These are phyloP conservation scores for Acanthamoeba royreba DNA, from an alignment of 208 protist genomes.

Conservation along the genomic window DNA sequence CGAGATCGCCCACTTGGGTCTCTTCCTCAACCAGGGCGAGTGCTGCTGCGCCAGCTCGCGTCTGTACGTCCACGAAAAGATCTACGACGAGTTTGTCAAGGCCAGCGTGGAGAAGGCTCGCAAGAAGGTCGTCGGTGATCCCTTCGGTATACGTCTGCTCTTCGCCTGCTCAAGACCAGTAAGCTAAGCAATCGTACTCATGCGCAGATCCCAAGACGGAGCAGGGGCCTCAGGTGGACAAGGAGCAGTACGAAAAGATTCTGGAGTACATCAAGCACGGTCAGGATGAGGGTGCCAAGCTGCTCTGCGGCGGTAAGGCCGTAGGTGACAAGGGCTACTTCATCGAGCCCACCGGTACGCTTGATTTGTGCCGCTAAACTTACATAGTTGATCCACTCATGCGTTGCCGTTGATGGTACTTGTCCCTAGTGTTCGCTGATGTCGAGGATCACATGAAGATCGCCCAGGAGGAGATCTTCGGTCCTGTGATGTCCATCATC, in stretches of 20 bases:
- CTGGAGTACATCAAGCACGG: not conserved
- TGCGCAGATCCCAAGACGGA: not conserved
- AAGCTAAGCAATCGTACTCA: too few species aligned
- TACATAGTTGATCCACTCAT: too few species aligned
- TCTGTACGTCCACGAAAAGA: not conserved
- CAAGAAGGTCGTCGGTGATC: constrained; percentile 65
- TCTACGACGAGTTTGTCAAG: not conserved
- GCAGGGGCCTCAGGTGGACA: constrained; percentile 5
- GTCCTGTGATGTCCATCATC: constrained; percentile 50
- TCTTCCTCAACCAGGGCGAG: constrained; percentile 87
- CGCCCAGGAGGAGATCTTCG: constrained; percentile 58
- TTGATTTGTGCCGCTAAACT: too few species aligned
- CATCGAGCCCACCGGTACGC: constrained; percentile 51
- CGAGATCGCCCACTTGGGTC: constrained; percentile 53
- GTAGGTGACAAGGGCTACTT: constrained; percentile 35
- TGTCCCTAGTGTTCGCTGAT: constrained; percentile 46
- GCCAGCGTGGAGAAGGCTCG: constrained; percentile 61
- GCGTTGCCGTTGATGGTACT: too few species aligned
- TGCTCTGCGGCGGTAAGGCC: not conserved
- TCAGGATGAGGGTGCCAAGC: not conserved
- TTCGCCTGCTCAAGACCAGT: too few species aligned
- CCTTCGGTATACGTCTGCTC: constrained; percentile 6
- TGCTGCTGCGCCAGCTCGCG: constrained; percentile 87
- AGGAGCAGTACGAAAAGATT: not conserved
- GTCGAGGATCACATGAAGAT: constrained; percentile 54